These are phyloP conservation scores for Penicillium griseofulvum DNA, from an alignment of 2,329 filamentous ascomycete genomes.

Conservation along the genomic window DNA sequence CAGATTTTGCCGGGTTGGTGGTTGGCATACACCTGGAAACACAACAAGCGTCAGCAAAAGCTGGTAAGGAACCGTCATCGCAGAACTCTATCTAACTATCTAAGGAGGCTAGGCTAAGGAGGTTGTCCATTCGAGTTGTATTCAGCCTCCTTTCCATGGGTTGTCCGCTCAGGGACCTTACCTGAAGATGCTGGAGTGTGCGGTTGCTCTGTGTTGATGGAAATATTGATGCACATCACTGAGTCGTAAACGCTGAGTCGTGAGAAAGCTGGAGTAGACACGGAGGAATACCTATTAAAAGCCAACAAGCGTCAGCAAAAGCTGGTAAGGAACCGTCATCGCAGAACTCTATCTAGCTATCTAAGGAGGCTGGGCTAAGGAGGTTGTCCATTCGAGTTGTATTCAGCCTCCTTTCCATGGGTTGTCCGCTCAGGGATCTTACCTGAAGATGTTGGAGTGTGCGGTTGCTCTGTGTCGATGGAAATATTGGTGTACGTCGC, in stretches of 20 bases:
- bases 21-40: neutral
- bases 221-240: neutral
- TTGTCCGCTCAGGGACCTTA: neutral
- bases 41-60: neutral
- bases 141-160: neutral
- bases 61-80: neutral
- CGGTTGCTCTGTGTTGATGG: too few species aligned
- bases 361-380: neutral
- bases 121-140: neutral
- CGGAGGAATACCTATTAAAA: neutral
- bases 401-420: neutral
- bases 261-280: neutral
- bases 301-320: neutral
- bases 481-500: too few species aligned
- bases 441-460: neutral
- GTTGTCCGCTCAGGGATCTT: neutral
- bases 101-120: neutral
- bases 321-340: neutral
- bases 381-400: too few species aligned
- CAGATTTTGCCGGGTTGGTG: neutral
- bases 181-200: neutral
- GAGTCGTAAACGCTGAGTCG: too few species aligned
- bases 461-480: too few species aligned
- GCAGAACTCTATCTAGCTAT: constrained; percentile 1
- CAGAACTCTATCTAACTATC: neutral